These are phyloP conservation scores for Trichosporon faecale DNA, from an alignment of 1,284 basidiomycete species.

Conservation along the genomic window DNA sequence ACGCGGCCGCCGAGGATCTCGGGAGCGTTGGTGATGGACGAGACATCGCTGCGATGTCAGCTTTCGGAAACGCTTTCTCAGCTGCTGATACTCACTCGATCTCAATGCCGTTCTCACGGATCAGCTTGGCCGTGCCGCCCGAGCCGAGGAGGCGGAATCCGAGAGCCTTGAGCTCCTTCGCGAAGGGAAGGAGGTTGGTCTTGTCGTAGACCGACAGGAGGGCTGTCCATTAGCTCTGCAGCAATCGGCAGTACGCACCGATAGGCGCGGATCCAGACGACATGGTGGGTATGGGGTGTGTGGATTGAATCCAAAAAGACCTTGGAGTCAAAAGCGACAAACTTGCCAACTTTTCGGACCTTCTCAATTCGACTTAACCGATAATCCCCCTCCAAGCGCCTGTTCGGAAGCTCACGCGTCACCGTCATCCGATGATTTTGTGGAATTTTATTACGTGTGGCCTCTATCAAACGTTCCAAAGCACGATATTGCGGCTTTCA, in stretches of 20 bases:
- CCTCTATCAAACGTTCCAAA: neutral
- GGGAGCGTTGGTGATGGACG: constrained; percentile 96
- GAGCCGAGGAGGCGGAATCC: constrained; percentile 90
- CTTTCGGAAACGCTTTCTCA: neutral
- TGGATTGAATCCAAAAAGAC: neutral
- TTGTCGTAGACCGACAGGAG: constrained; percentile 98
- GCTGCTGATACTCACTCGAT: constrained; percentile 67
- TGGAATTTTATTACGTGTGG: neutral
- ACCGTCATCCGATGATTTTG: neutral
- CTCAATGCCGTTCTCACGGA: constrained; percentile 86
- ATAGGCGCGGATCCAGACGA: constrained; percentile 12
- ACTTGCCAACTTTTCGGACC: constrained; percentile 3
- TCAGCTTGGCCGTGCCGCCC: constrained; percentile 96
- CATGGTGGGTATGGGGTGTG: neutral
- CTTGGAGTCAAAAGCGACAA: neutral
- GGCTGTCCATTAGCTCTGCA: constrained; percentile 54
- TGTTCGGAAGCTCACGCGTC: constrained; percentile 3
- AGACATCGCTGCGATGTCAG: constrained; percentile 74
- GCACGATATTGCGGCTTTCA: constrained; percentile 5
- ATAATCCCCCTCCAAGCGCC: too few species aligned
- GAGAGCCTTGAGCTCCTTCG: constrained; percentile 71
- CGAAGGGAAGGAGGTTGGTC: constrained; percentile 82
- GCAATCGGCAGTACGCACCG: neutral
- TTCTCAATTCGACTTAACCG: constrained; percentile 9
- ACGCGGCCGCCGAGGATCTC: constrained; percentile 99